Evolutionary conservation across 805 yeast genomes (phyloP).

Genomic region (Sugiyamaella smithiae): DNA sequence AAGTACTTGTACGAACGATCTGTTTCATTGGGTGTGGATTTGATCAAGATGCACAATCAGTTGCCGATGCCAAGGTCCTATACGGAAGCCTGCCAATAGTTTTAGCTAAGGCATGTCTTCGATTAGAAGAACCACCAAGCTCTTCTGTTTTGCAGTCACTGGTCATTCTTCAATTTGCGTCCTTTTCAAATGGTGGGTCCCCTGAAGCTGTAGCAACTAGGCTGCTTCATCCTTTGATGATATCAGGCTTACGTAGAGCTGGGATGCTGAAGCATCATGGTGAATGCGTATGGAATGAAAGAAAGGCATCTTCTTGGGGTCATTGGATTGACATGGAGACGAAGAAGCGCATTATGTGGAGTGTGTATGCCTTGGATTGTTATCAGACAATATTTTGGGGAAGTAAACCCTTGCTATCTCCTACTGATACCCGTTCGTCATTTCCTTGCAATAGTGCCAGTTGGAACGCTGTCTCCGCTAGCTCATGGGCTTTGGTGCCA

Average conservation of each 20-base stretch:
- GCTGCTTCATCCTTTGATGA: constrained; percentile 3
- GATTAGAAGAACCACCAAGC: neutral
- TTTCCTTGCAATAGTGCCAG: constrained; percentile 4
- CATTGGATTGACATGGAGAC: constrained; percentile 4
- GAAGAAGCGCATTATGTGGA: neutral
- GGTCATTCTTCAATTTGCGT: neutral
- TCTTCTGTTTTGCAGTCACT: neutral
- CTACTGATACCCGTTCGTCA: constrained; percentile 1
- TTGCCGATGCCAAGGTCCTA: constrained; percentile 1
- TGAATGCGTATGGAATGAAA: neutral
- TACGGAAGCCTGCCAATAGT: neutral
- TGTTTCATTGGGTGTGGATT: constrained; percentile 5
- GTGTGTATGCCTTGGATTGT: constrained; percentile 4
- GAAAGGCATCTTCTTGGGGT: neutral
- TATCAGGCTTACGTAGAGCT: constrained; percentile 4
- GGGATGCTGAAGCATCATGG: constrained; percentile 5
- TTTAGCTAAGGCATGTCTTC: neutral
- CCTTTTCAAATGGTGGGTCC: neutral
- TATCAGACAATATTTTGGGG: constrained; percentile 1
- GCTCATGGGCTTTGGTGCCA: constrained; percentile 2
- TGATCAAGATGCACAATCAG: neutral
- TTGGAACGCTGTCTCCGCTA: neutral
- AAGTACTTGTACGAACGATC: neutral
- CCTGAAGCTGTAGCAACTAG: neutral
- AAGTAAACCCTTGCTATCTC: constrained; percentile 1